Conservation (phyloP, 768 basidiomycete genomes). For the Phanerochaete carnosa region DNA sequence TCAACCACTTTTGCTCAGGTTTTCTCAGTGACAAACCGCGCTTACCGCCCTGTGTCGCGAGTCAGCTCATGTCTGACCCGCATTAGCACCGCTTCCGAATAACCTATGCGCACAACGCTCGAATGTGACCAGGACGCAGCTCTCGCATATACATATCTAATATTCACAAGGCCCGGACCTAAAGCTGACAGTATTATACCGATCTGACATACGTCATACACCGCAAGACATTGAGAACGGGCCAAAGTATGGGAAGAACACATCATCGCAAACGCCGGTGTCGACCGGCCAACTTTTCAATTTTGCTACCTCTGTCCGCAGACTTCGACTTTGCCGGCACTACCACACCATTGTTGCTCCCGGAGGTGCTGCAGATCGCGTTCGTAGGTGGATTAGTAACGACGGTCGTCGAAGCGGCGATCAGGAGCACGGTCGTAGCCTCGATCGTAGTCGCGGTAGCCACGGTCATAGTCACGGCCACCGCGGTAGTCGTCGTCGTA, state of each 20-base stretch:
- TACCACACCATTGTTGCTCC: not conserved
- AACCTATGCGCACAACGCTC: too few species aligned
- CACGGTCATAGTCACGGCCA: conserved; percentile 31
- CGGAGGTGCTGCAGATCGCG: too few species aligned
- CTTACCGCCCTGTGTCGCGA: too few species aligned
- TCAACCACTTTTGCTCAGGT: too few species aligned
- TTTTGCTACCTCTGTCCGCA: not conserved
- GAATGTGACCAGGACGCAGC: too few species aligned
- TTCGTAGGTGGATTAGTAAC: conserved; percentile 34
- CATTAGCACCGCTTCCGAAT: too few species aligned
- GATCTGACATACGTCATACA: not conserved
- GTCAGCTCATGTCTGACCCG: too few species aligned
- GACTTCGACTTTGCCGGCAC: not conserved
- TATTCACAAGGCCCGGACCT: not conserved
- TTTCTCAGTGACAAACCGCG: too few species aligned
- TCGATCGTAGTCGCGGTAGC: conserved; percentile 35
- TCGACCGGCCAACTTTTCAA: not conserved
- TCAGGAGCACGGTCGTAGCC: conserved; percentile 42
- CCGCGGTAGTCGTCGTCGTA: conserved; percentile 40
- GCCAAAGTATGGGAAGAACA: not conserved
- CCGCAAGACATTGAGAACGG: not conserved
- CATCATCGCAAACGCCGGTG: not conserved
- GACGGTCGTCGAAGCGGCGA: conserved; percentile 43
- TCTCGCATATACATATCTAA: not conserved
- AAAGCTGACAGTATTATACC: not conserved